A percentile compares a stretch with the other conserved stretches of the same genome.
phyloP scores from a whole-genome alignment of 148 eudicot species.

The Polygonum maritimum region DNA sequence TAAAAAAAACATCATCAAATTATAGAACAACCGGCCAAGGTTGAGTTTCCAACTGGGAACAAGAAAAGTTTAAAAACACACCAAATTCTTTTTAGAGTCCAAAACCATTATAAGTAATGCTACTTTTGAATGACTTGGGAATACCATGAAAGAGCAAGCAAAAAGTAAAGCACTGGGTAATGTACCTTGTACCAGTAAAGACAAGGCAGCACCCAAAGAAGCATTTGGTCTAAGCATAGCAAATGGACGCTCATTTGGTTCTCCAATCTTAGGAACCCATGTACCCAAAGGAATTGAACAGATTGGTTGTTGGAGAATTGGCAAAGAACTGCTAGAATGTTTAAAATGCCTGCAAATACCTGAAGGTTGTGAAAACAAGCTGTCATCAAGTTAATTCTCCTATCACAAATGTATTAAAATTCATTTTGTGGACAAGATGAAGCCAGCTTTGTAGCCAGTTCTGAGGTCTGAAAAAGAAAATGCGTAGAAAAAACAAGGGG shows the following conservation, averaged over 20 bases:
- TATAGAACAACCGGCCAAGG: not conserved
- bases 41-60: not conserved
- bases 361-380: conserved; percentile 22
- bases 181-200: conserved; percentile 75
- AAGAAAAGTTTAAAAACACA: not conserved
- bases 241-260: conserved; percentile 51
- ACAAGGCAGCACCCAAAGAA: conserved; percentile 61
- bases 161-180: not conserved
- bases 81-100: not conserved
- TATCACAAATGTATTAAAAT: not conserved
- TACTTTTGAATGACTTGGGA: not conserved
- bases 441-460: not conserved
- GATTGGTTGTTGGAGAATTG: conserved; percentile 84
- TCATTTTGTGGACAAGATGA: not conserved
- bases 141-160: not conserved
- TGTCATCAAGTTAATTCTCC: not conserved
- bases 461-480: not conserved
- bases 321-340: conserved; percentile 69
- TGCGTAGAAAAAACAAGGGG: not conserved
- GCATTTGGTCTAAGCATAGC: conserved; percentile 77
- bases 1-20: not conserved
- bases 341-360: conserved; percentile 89
- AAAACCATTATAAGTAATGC: not conserved
- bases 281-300: conserved; percentile 78
- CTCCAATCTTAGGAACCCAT: conserved; percentile 92